Percentiles rank a stretch among this genome's conserved stretches.
phyloP scores from a whole-genome alignment of 371 early-diverging fungal species.

The Apophysomyces elegans region DNA sequence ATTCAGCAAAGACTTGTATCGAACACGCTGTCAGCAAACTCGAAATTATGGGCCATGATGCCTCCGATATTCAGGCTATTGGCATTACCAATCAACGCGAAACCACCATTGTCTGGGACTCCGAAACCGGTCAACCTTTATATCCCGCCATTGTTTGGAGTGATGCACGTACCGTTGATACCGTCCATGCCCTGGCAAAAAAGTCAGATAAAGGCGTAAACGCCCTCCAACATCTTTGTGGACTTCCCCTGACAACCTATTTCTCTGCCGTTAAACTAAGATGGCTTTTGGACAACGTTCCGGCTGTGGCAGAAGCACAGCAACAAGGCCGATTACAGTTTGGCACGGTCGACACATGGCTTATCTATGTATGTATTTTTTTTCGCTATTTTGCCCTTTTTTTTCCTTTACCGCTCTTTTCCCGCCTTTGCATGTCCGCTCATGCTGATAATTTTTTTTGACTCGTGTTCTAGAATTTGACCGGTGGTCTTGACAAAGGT shows the following conservation, averaged over 20 bases:
- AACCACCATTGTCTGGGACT: conserved; percentile 92
- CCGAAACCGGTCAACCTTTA: conserved; percentile 79
- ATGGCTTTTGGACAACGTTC: conserved; percentile 90
- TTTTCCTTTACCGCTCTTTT: conserved; percentile 39
- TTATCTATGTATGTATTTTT: conserved; percentile 40
- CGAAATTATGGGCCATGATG: conserved; percentile 63
- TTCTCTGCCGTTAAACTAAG: conserved; percentile 92
- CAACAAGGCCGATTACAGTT: conserved; percentile 56
- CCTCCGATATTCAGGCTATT: conserved; percentile 73
- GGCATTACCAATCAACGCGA: conserved; percentile 98
- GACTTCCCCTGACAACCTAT: conserved; percentile 93
- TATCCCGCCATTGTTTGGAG: conserved; percentile 95
- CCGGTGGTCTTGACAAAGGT: conserved; percentile 74
- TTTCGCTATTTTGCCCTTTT: conserved; percentile 26
- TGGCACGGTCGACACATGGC: conserved; percentile 95
- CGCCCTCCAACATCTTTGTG: conserved; percentile 65
- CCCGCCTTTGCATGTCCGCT: conserved; percentile 53
- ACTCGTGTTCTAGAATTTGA: conserved; percentile 60
- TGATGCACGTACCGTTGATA: conserved; percentile 82
- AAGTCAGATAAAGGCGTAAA: conserved; percentile 51
- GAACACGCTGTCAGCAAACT: conserved; percentile 72
- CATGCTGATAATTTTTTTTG: conserved; percentile 30
- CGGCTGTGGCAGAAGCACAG: conserved; percentile 61
- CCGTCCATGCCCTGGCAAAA: conserved; percentile 69
- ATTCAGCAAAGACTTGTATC: conserved; percentile 74